These are phyloP conservation scores for Puccinia hordei DNA, from an alignment of 1,284 basidiomycete genomes.

Conservation along the genomic window DNA sequence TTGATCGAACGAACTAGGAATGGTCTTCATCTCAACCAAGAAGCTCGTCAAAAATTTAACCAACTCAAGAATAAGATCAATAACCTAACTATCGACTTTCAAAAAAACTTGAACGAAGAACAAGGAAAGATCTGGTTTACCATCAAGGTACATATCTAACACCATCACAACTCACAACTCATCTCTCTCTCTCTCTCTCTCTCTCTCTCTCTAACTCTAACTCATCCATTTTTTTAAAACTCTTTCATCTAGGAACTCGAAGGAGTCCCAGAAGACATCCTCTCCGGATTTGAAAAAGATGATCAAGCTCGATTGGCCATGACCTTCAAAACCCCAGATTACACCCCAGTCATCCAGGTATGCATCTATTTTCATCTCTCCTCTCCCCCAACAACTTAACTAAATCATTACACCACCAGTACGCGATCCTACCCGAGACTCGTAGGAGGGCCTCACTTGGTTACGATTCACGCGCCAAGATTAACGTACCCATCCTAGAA, in stretches of 20 bases:
- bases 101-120: slow-evolving; percentile 83
- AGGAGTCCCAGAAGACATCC: slow-evolving; percentile 74
- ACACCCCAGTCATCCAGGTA: slow-evolving; percentile 68
- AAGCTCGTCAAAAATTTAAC: slow-evolving; percentile 66
- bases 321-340: slow-evolving; percentile 73
- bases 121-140: slow-evolving; percentile 61
- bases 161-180: neutral
- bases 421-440: slow-evolving; percentile 70
- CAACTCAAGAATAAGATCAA: slow-evolving; percentile 66
- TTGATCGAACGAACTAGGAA: slow-evolving; percentile 73
- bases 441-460: slow-evolving; percentile 69
- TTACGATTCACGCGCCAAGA: slow-evolving; percentile 68
- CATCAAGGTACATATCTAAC: slow-evolving; percentile 60
- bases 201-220: too few relatives aligned
- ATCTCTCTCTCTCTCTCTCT: neutral
- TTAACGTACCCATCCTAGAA: slow-evolving; percentile 71
- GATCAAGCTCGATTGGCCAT: slow-evolving; percentile 58
- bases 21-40: slow-evolving; percentile 71
- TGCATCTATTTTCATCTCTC: neutral
- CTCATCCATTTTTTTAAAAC: too few relatives aligned
- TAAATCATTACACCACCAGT: slow-evolving; percentile 62
- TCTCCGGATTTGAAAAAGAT: slow-evolving; percentile 70
- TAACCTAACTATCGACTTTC: slow-evolving; percentile 71
- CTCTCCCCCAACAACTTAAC: neutral
- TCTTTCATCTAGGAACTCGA: slow-evolving; percentile 74